Conservation (phyloP, 192 early-diverging fungal genomes). For the Coemansia sp. region DNA sequence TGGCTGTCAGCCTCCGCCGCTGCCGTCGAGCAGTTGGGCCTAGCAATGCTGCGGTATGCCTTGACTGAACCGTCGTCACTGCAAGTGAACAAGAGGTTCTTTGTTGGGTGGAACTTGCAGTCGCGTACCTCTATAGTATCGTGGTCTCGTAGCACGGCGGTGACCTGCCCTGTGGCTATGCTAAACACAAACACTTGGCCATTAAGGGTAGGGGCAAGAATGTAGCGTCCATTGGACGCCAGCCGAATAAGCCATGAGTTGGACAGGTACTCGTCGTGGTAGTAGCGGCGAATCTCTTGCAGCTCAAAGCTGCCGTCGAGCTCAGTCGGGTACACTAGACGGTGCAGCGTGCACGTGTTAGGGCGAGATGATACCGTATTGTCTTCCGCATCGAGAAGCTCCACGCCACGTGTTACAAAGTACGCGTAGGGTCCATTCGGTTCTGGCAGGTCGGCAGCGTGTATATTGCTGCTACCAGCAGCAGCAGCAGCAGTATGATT, state of each 20-base stretch:
- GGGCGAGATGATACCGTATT: slow-evolving; percentile 67
- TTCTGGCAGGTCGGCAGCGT: background rate
- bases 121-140: slow-evolving; percentile 92
- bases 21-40: background rate
- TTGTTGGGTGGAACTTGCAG: slow-evolving; percentile 80
- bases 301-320: slow-evolving; percentile 68
- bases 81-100: slow-evolving; percentile 76
- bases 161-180: slow-evolving; percentile 69
- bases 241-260: slow-evolving; percentile 96
- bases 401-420: slow-evolving; percentile 84
- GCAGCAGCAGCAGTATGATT: slow-evolving; percentile 11
- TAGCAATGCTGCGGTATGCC: slow-evolving; percentile 44
- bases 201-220: slow-evolving; percentile 85
- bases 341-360: slow-evolving; percentile 85
- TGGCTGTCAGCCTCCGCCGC: slow-evolving; percentile 1
- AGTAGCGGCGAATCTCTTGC: slow-evolving; percentile 69
- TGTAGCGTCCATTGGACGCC: slow-evolving; percentile 78
- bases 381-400: slow-evolving; percentile 79
- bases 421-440: slow-evolving; percentile 59
- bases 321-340: slow-evolving; percentile 74
- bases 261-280: slow-evolving; percentile 77
- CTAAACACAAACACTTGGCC: slow-evolving; percentile 85
- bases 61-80: slow-evolving; percentile 74
- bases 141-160: slow-evolving; percentile 79
- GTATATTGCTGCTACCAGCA: background rate